A percentile compares a stretch with the other conserved stretches of the same genome.
These are phyloP conservation scores for Meyerozyma elateridarum DNA, from an alignment of 1,139 yeast species.

Conservation along the genomic window DNA sequence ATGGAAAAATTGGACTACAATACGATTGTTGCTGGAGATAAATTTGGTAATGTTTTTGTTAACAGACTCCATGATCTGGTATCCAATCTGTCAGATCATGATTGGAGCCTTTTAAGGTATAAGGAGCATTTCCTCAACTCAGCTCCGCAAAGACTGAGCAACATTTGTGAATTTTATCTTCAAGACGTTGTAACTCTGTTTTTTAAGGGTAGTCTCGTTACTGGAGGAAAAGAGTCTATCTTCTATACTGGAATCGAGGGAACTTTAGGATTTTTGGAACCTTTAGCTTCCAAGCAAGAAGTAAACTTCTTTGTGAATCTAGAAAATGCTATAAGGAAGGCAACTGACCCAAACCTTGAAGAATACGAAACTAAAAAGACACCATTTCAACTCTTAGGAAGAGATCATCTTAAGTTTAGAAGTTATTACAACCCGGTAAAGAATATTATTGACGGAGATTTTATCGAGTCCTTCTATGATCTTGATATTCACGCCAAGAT, in stretches of 20 bases:
- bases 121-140: constrained; percentile 45
- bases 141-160: constrained; percentile 47
- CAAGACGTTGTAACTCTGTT: constrained; percentile 71
- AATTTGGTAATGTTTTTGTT: constrained; percentile 75
- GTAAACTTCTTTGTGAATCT: constrained; percentile 53
- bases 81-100: constrained; percentile 46
- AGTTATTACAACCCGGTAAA: constrained; percentile 77
- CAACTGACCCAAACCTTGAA: constrained; percentile 24
- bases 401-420: constrained; percentile 65
- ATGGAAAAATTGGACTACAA: constrained; percentile 61
- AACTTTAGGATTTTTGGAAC: constrained; percentile 67
- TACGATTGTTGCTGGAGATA: constrained; percentile 84
- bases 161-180: constrained; percentile 57
- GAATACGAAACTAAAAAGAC: constrained; percentile 23
- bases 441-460: constrained; percentile 82
- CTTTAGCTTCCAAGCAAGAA: constrained; percentile 62
- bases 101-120: constrained; percentile 38
- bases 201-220: constrained; percentile 45
- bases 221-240: constrained; percentile 64
- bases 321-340: constrained; percentile 44
- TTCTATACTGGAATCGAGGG: constrained; percentile 80
- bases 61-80: constrained; percentile 51
- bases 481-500: constrained; percentile 38
- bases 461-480: constrained; percentile 54
- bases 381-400: constrained; percentile 43